Evolutionary conservation across 176 grass and related monocot species (phyloP), one percentile per base, ranked within the genome.

Genomic region (Aegilops tauschii): DNA sequence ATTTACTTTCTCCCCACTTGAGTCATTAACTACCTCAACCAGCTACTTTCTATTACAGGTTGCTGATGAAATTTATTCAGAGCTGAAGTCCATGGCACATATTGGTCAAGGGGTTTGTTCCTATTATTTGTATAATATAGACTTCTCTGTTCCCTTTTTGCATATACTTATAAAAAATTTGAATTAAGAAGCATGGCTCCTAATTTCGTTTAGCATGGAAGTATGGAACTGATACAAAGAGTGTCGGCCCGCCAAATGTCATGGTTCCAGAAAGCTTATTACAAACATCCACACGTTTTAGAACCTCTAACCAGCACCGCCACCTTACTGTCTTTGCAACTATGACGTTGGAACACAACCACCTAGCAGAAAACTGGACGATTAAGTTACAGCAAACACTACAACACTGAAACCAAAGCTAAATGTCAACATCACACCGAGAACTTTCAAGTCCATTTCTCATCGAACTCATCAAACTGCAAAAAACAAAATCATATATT

Each of bases 61-160:
- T 83, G 90, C 94, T 67, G 97, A 94, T 87, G 97, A 99, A 93
- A 93, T 99, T 83, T 87, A 91, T 77, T 79, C 59, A 2, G 97
- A 97, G 73, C 73, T 99, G n/a, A 91, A 90, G 83, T 82, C 86
- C 44, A 21, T 93, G 62, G 77, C 69, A 50, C 85, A 77, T 68
- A 83, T 83, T 35, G 89, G 86, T 78, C 87, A 86, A 87, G 96
- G 89, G 92, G 96, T 98, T 84, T 45, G 50, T 89, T 92, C 27
- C 35, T 86, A 8, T 77, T 68, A 77, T 85, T 70, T 86, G 27
- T 75, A 58, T 80, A 39, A 23, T 81, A 54, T 80, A 61, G 21
- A 84, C 4, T 13, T 82, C 25, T 63, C 66, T 86, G 23, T 81
- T 28, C 37, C 79, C 56, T 37, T 73, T 59, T 18, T 0, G 20